A percentile compares a stretch with the other conserved stretches of the same genome.
phyloP scores from a whole-genome alignment of 805 yeast species.

The Candida morakotiae region DNA sequence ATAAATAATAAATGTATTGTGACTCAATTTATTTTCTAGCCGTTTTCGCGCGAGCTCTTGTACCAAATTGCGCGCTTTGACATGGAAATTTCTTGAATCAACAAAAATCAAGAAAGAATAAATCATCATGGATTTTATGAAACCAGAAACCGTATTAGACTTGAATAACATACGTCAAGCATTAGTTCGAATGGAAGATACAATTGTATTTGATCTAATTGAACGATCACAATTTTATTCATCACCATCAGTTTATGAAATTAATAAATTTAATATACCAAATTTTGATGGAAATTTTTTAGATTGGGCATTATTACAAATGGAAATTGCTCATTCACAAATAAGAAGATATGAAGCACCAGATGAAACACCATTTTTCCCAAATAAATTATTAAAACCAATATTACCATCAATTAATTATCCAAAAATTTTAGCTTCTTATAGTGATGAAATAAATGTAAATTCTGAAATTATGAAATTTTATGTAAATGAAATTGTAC shows the following conservation, averaged over 20 bases:
- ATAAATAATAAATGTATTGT: too few relatives aligned
- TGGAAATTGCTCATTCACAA: constrained; percentile 65
- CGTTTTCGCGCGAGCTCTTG: too few relatives aligned
- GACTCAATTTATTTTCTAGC: too few relatives aligned
- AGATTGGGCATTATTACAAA: constrained; percentile 78
- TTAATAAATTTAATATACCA: constrained; percentile 55
- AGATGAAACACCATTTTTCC: constrained; percentile 89
- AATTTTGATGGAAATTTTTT: constrained; percentile 75
- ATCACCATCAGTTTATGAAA: constrained; percentile 70
- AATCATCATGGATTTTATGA: constrained; percentile 90
- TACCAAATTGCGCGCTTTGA: too few relatives aligned
- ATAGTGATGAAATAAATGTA: constrained; percentile 70
- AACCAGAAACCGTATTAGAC: constrained; percentile 78
- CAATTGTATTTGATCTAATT: constrained; percentile 86
- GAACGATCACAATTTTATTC: constrained; percentile 87
- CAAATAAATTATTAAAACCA: constrained; percentile 60
- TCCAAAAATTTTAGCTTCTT: constrained; percentile 74
- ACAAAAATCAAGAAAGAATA: too few relatives aligned
- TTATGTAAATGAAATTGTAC: constrained; percentile 74
- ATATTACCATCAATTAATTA: constrained; percentile 75
- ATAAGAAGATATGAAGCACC: constrained; percentile 91
- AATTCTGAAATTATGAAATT: constrained; percentile 63
- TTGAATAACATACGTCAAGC: constrained; percentile 79
- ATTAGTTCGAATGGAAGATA: constrained; percentile 91
- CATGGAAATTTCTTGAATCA: too few relatives aligned